Percentiles rank a stretch among this genome's conserved stretches.
Evolutionary conservation across 352 stramenopile genomes (phyloP).

Genomic region (Globisporangium alternatum): DNA sequence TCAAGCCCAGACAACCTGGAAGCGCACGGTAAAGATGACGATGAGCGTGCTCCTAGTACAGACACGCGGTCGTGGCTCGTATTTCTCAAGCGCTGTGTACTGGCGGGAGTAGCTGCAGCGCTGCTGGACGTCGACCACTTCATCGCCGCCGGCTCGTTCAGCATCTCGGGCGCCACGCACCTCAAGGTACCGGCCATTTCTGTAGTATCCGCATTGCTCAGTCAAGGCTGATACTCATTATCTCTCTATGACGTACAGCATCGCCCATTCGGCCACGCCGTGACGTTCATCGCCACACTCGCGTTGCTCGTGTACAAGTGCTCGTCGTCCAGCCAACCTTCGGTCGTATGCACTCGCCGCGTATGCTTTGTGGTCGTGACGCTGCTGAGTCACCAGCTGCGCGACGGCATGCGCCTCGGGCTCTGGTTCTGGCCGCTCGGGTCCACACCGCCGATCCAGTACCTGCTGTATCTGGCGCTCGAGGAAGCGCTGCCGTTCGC

Average conservation of each 20-base stretch:
- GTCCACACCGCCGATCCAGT: conserved; percentile 58
- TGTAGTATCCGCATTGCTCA: neutral
- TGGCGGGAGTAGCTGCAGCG: conserved; percentile 35
- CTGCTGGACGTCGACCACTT: conserved; percentile 76
- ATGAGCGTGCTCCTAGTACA: neutral
- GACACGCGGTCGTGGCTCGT: conserved; percentile 19
- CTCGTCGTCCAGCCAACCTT: conserved; percentile 24
- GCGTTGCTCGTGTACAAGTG: conserved; percentile 35
- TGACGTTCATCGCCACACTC: conserved; percentile 63
- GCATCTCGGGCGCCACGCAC: conserved; percentile 52
- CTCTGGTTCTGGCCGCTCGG: conserved; percentile 75
- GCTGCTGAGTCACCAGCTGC: conserved; percentile 65
- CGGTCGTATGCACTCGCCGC: conserved; percentile 24
- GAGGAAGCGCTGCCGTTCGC: conserved; percentile 49
- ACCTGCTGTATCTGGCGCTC: conserved; percentile 60
- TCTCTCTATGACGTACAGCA: conserved; percentile 9
- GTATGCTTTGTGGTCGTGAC: conserved; percentile 56
- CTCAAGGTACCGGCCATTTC: conserved; percentile 21
- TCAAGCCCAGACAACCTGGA: conserved; percentile 6
- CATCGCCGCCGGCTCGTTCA: conserved; percentile 56
- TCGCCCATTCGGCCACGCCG: conserved; percentile 62
- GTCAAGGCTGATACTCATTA: neutral
- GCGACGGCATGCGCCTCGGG: conserved; percentile 54
- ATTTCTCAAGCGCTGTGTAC: conserved; percentile 41
- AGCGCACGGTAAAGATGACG: neutral